Evolutionary conservation across 345 rosid genomes (phyloP).

Genomic region (Trapa bicornis): DNA sequence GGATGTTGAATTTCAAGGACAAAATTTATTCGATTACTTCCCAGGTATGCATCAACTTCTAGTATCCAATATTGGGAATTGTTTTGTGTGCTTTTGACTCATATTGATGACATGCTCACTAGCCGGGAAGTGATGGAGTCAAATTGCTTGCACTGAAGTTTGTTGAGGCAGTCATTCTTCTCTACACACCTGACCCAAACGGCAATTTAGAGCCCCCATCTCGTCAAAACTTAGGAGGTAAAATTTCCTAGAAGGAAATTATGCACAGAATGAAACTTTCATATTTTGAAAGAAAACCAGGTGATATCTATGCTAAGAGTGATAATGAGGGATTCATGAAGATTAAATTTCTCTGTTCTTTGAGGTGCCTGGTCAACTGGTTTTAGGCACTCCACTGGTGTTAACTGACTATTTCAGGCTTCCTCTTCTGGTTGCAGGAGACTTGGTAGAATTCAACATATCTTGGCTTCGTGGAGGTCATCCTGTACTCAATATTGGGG

Average conservation of each 20-base stretch:
- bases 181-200: slow-evolving; percentile 74
- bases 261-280: neutral
- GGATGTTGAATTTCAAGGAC: slow-evolving; percentile 79
- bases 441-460: slow-evolving; percentile 49
- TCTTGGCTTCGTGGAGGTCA: slow-evolving; percentile 84
- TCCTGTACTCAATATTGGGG: slow-evolving; percentile 73
- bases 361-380: neutral
- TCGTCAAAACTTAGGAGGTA: slow-evolving; percentile 40
- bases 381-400: neutral
- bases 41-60: slow-evolving; percentile 32
- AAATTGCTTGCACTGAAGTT: slow-evolving; percentile 70
- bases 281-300: neutral
- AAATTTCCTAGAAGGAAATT: slow-evolving; percentile 6
- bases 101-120: slow-evolving; percentile 14
- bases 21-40: slow-evolving; percentile 62
- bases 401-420: slow-evolving; percentile 11
- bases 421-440: slow-evolving; percentile 32
- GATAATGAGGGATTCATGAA: neutral
- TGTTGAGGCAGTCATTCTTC: slow-evolving; percentile 79
- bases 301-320: neutral
- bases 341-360: neutral
- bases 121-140: slow-evolving; percentile 77
- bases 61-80: slow-evolving; percentile 5
- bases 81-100: slow-evolving; percentile 20
- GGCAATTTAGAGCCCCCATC: slow-evolving; percentile 46